Evolutionary conservation across 2,329 filamentous ascomycete species (phyloP), one percentile per base, ranked within the genome.

Genomic region (Metarhizium album): DNA sequence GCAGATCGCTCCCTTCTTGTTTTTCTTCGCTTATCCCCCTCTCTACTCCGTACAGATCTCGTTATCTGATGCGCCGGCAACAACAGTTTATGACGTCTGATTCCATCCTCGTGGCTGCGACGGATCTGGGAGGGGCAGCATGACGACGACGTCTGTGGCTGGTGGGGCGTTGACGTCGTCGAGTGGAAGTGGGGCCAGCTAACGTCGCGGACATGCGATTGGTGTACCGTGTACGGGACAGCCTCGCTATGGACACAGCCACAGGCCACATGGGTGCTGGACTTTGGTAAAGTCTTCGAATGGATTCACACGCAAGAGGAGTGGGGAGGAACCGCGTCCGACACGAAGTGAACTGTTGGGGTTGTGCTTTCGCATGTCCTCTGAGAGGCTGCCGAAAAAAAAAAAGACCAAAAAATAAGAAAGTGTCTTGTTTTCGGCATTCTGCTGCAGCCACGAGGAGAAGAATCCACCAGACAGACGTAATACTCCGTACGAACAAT

Each of bases 81-180:
- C 4, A n/a, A 37, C 5, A 18, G 33, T 27, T 48, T 48, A 37
- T 23, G 46, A n/a, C 20, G 37, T 40, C 37, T n/a, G 11, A 40
- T 40, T 40, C 18, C n/a, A 40, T 46, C 24, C n/a, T n/a, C 16
- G 3, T 22, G 37, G 4, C 20, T 40, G 37, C 45, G 43, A 42
- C 22, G 51, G 20, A 48, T 37, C 45, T 35, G 13, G 33, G 14
- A 35, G 4, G 4, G 33, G 37, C 45, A 55, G 52, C 53, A 59
- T 58, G 58, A 58, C 48, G 50, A 49, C 23, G 42, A 35, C 33
- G 23, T 48, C 46, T 54, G 57, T 56, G 58, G 56, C 56, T 58
- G 45, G 38, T 55, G 52, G 35, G 37, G 49, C 14, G 40, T 42
- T 6, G 11, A 31, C 2, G 37, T 40, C n/a, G 33, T 35, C 33